These are phyloP conservation scores for Asterella californica DNA, from an alignment of 225 moss, liverwort and hornwort species.

Conservation along the genomic window DNA sequence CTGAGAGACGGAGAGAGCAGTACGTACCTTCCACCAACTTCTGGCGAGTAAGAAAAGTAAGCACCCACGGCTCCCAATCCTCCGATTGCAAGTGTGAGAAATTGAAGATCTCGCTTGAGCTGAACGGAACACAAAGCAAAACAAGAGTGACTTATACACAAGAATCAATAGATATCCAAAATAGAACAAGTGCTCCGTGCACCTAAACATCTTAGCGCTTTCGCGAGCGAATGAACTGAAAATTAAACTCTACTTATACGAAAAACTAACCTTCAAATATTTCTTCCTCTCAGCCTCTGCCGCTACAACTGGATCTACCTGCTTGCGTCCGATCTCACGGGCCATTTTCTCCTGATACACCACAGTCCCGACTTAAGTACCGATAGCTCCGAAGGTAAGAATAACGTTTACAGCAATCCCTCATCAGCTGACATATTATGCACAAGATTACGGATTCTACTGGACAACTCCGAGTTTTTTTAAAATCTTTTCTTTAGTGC, in stretches of 20 bases:
- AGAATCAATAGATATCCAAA: no score
- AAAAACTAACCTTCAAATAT: slow-evolving; percentile 32
- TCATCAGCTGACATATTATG: background rate
- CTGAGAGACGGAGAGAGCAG: background rate
- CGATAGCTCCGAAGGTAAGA: background rate
- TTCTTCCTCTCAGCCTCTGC: slow-evolving; percentile 35
- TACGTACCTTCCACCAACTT: slow-evolving; percentile 69
- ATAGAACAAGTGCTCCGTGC: background rate
- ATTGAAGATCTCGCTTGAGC: slow-evolving; percentile 74
- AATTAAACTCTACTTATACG: background rate
- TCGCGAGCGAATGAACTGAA: background rate
- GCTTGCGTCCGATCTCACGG: slow-evolving; percentile 26
- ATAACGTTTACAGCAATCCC: background rate
- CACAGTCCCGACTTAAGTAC: background rate
- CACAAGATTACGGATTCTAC: background rate
- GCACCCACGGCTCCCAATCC: slow-evolving; percentile 49
- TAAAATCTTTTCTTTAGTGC: background rate
- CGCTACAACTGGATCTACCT: slow-evolving; percentile 25
- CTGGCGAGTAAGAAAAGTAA: slow-evolving; percentile 62
- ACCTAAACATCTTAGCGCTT: background rate
- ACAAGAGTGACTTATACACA: background rate
- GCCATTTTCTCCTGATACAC: slow-evolving; percentile 34
- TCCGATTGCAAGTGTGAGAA: slow-evolving; percentile 65
- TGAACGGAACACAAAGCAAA: slow-evolving; percentile 31
- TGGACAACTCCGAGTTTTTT: background rate